Percentiles rank a stretch among this genome's conserved stretches.
These are phyloP conservation scores for Saccharomycopsis sp. DNA, from an alignment of 805 yeast genomes.

Conservation along the genomic window DNA sequence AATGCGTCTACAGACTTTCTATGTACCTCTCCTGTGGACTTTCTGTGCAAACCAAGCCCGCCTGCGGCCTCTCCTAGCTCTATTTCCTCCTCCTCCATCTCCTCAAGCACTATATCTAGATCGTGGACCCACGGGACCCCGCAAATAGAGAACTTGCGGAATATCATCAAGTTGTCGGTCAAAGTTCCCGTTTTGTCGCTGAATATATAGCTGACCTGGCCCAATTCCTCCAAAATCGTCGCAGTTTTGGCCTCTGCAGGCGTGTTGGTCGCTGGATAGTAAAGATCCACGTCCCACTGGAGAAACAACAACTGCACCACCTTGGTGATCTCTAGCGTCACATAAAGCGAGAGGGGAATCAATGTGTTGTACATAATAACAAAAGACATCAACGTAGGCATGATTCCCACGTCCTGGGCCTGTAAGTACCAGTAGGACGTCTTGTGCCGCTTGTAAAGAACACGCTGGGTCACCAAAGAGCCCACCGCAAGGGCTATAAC, in stretches of 20 bases:
- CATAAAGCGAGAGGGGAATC: conserved; percentile 90
- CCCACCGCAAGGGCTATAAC: conserved; percentile 71
- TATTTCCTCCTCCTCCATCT: conserved; percentile 22
- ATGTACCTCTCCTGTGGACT: neutral
- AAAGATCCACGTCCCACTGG: conserved; percentile 93
- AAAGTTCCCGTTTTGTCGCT: conserved; percentile 97
- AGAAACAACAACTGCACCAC: conserved; percentile 75
- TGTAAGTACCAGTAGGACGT: conserved; percentile 64
- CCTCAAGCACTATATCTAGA: conserved; percentile 39
- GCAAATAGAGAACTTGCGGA: conserved; percentile 78
- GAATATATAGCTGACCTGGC: conserved; percentile 91
- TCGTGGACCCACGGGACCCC: conserved; percentile 91
- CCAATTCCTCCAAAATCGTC: conserved; percentile 90
- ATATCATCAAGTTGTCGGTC: conserved; percentile 91
- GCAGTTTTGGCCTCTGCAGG: conserved; percentile 96
- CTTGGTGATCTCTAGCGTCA: conserved; percentile 93
- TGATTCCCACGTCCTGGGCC: conserved; percentile 70
- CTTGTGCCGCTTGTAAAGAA: conserved; percentile 35
- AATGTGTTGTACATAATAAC: conserved; percentile 95
- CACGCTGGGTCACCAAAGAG: conserved; percentile 71
- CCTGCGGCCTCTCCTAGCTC: too few relatives aligned
- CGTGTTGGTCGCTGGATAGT: conserved; percentile 73
- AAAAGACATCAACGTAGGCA: conserved; percentile 90
- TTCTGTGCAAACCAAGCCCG: neutral
- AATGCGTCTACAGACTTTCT: neutral